phyloP scores from a whole-genome alignment of 352 stramenopile genomes.

The Phytophthora agathidicida region DNA sequence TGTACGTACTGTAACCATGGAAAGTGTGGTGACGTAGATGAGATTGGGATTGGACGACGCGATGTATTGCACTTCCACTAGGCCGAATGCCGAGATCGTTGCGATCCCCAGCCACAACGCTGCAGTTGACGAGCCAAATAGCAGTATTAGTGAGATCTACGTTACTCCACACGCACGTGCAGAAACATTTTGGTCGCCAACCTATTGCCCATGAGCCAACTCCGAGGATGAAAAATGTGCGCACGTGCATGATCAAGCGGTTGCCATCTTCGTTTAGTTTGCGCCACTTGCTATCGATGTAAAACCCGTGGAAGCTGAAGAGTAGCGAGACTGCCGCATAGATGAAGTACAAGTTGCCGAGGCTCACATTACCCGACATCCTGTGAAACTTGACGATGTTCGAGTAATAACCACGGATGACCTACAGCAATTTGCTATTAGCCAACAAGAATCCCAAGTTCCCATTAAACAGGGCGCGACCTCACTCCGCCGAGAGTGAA shows the following conservation, averaged over 20 bases:
- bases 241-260: constrained; percentile 71
- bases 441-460: no score
- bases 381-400: constrained; percentile 57
- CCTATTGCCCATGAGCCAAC: constrained; percentile 52
- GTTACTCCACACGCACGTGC: no score
- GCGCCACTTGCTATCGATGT: constrained; percentile 67
- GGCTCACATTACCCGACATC: constrained; percentile 32
- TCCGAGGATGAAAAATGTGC: constrained; percentile 64
- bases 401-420: constrained; percentile 54
- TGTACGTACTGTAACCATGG: constrained; percentile 56
- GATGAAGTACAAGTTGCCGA: constrained; percentile 74
- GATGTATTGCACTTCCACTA: constrained; percentile 68
- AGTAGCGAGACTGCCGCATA: constrained; percentile 51
- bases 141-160: not conserved
- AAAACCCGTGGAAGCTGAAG: constrained; percentile 72
- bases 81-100: constrained; percentile 61
- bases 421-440: no score
- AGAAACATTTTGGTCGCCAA: constrained; percentile 19
- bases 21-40: constrained; percentile 69
- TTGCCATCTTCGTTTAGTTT: constrained; percentile 68
- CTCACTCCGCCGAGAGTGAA: constrained; percentile 62
- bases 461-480: not conserved
- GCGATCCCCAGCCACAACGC: constrained; percentile 68
- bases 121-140: constrained; percentile 16
- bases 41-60: constrained; percentile 53